Percentiles rank a stretch among this genome's conserved stretches.
phyloP scores from a whole-genome alignment of 2,329 filamentous ascomycete species.

The Clarireedia hainanense region DNA sequence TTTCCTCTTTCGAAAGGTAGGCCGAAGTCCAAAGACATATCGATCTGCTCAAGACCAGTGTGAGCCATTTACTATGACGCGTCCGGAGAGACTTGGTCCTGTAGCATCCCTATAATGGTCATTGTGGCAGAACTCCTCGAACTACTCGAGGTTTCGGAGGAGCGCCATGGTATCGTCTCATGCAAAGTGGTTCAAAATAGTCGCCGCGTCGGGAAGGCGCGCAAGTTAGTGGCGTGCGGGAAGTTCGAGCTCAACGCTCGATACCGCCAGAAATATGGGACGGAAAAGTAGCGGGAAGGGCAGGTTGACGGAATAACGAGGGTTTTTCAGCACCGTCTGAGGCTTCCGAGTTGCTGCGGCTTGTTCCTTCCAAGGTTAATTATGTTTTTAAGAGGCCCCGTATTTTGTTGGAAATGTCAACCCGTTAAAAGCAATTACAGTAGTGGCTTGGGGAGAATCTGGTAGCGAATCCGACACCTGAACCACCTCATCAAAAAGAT shows the following conservation, averaged over 20 bases:
- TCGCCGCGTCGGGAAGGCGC: too few relatives aligned
- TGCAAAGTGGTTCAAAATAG: too few relatives aligned
- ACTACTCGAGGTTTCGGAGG: too few relatives aligned
- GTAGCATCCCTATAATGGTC: too few relatives aligned
- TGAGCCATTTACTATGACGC: too few relatives aligned
- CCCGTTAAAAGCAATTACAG: neutral
- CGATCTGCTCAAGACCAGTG: too few relatives aligned
- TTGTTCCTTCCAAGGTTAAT: neutral
- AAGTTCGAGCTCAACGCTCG: neutral
- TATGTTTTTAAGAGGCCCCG: neutral
- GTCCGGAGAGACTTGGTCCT: too few relatives aligned
- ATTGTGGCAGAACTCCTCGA: too few relatives aligned
- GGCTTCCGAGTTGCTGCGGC: neutral
- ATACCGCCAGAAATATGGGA: neutral
- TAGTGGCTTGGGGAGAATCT: neutral
- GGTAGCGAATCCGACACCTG: neutral
- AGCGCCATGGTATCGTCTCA: too few relatives aligned
- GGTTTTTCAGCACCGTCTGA: neutral
- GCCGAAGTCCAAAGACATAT: too few relatives aligned
- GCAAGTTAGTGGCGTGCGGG: neutral
- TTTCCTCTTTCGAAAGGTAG: too few relatives aligned
- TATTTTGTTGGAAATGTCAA: neutral
- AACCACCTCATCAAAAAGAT: neutral
- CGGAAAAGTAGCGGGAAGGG: neutral
- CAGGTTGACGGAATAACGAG: neutral